Evolutionary conservation across 2,329 filamentous ascomycete genomes (phyloP).

Genomic region (Aureobasidium uvarum): DNA sequence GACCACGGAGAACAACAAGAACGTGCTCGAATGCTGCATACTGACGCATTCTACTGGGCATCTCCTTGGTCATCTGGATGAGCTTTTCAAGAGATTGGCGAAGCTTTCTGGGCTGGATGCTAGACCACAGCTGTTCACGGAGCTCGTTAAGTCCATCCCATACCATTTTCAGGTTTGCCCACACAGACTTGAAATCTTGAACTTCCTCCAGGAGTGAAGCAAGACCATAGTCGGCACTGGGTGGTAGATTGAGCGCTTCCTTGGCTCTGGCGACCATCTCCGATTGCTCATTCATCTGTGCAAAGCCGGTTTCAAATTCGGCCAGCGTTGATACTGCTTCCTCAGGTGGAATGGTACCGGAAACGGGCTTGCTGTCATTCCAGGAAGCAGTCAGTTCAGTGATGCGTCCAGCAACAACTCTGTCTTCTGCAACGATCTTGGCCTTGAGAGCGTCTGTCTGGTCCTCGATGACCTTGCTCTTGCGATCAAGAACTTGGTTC

Average conservation of each 20-base stretch:
- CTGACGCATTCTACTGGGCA: conserved; percentile 98
- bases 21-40: conserved; percentile 99
- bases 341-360: conserved; percentile 86
- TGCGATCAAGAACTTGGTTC: conserved; percentile 86
- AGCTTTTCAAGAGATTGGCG: conserved; percentile 83
- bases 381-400: conserved; percentile 79
- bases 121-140: conserved; percentile 89
- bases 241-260: conserved; percentile 87
- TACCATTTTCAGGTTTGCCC: conserved; percentile 91
- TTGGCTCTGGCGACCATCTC: conserved; percentile 96
- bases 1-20: conserved; percentile 80
- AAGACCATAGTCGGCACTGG: conserved; percentile 75
- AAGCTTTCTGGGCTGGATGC: conserved; percentile 90
- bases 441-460: conserved; percentile 92
- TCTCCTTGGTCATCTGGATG: conserved; percentile 97
- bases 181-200: conserved; percentile 98
- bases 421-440: conserved; percentile 93
- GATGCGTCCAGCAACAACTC: conserved; percentile 85
- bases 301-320: conserved; percentile 81
- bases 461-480: conserved; percentile 92
- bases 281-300: conserved; percentile 78
- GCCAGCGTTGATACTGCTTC: conserved; percentile 79
- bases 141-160: conserved; percentile 96
- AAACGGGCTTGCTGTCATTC: conserved; percentile 96
- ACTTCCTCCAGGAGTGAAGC: conserved; percentile 90